Conservation (phyloP, 2,329 filamentous ascomycete genomes). For the Microsporum ferrugineum region DNA sequence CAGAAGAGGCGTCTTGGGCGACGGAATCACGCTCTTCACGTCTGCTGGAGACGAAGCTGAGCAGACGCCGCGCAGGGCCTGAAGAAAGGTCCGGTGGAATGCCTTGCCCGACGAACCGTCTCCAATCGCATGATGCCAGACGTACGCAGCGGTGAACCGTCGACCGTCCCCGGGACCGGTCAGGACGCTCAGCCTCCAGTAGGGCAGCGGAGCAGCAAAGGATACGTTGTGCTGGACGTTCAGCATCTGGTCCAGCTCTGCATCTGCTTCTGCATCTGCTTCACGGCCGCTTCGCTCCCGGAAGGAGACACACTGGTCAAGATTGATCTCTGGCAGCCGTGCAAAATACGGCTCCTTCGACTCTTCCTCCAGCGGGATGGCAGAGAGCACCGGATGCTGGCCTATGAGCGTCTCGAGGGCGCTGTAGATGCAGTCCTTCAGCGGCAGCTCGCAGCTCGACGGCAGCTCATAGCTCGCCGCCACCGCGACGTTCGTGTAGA, state of each 20-base stretch:
- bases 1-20: slow-evolving; percentile 24
- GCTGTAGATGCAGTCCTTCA: slow-evolving; percentile 27
- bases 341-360: slow-evolving; percentile 34
- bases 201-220: slow-evolving; percentile 28
- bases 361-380: slow-evolving; percentile 33
- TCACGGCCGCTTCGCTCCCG: slow-evolving; percentile 16
- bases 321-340: slow-evolving; percentile 34
- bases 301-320: slow-evolving; percentile 15
- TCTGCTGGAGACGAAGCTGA: slow-evolving; percentile 12
- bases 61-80: slow-evolving; percentile 21
- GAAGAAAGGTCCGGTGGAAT: slow-evolving; percentile 36
- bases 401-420: slow-evolving; percentile 29
- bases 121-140: slow-evolving; percentile 40
- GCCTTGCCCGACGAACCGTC: slow-evolving; percentile 37
- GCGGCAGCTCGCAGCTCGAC: slow-evolving; percentile 14
- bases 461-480: slow-evolving; percentile 30
- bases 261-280: slow-evolving; percentile 24
- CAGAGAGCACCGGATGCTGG: slow-evolving; percentile 34
- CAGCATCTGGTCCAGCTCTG: slow-evolving; percentile 33
- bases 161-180: slow-evolving; percentile 13
- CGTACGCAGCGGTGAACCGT: slow-evolving; percentile 35
- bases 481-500: slow-evolving; percentile 37
- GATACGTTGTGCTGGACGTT: slow-evolving; percentile 32
- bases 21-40: slow-evolving; percentile 15
- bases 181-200: slow-evolving; percentile 37